Conservation (phyloP, 441 rosid genomes). For the Hura crepitans region DNA sequence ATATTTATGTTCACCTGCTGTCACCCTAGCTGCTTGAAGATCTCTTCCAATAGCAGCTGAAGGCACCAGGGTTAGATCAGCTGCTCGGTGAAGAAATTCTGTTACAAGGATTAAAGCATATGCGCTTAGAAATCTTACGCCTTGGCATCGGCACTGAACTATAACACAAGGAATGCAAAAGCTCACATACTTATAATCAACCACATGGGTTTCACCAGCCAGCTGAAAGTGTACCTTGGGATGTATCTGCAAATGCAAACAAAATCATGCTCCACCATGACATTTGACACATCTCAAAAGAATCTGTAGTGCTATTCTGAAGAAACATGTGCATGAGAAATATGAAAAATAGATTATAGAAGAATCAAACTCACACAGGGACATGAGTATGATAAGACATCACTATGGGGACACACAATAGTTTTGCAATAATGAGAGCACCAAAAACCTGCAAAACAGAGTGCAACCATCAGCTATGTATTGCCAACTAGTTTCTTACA, state of each 20-base stretch:
- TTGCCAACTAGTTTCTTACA: background rate
- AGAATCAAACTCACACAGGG: conserved; percentile 73
- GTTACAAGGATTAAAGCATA: conserved; percentile 23
- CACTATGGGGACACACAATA: conserved; percentile 80
- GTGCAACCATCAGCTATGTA: conserved; percentile 23
- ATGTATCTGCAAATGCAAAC: conserved; percentile 57
- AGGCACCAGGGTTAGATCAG: conserved; percentile 94
- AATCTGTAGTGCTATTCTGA: background rate
- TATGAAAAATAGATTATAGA: background rate
- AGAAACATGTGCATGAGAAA: background rate
- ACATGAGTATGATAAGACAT: conserved; percentile 99
- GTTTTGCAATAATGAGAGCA: conserved; percentile 79
- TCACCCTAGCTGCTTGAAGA: conserved; percentile 73
- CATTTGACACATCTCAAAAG: background rate
- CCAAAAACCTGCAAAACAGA: conserved; percentile 70
- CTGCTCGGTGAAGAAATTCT: conserved; percentile 98
- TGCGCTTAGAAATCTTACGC: conserved; percentile 15
- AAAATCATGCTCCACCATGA: conserved; percentile 17
- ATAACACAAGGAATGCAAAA: background rate
- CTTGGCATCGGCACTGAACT: background rate
- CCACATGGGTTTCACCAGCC: conserved; percentile 99
- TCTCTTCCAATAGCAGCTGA: conserved; percentile 86
- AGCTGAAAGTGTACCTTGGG: conserved; percentile 93
- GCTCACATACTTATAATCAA: conserved; percentile 64
- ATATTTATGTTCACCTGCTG: conserved; percentile 60